Evolutionary conservation across 2,329 filamentous ascomycete genomes (phyloP).

Genomic region (Emydomyces testavorans): DNA sequence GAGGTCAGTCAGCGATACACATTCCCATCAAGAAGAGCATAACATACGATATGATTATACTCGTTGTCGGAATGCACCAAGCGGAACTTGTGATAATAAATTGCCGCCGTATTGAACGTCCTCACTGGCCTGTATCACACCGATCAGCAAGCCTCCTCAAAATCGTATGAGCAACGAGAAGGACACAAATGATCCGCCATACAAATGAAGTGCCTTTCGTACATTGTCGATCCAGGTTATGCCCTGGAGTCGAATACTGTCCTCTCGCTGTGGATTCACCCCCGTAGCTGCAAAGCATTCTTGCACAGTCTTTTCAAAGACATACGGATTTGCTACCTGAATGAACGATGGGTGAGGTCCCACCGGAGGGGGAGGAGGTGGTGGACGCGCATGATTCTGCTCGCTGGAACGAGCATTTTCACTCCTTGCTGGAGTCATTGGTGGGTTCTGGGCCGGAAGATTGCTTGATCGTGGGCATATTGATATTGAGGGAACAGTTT

Average conservation of each 20-base stretch:
- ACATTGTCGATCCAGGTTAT: slow-evolving; percentile 82
- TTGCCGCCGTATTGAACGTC: slow-evolving; percentile 82
- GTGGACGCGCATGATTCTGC: slow-evolving; percentile 49
- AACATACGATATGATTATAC: slow-evolving; percentile 55
- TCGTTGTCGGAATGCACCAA: slow-evolving; percentile 73
- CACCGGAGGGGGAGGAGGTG: slow-evolving; percentile 31
- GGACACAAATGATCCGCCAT: slow-evolving; percentile 28
- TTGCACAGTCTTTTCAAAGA: slow-evolving; percentile 69
- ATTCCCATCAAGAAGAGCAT: background rate
- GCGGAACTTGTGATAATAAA: slow-evolving; percentile 90
- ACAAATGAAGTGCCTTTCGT: slow-evolving; percentile 67
- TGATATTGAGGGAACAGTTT: background rate
- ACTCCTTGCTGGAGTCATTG: slow-evolving; percentile 13
- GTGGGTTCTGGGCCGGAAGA: background rate
- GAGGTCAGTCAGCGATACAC: slow-evolving; percentile 6
- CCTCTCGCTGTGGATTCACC: slow-evolving; percentile 66
- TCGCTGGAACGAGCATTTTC: slow-evolving; percentile 12
- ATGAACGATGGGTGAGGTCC: slow-evolving; percentile 53
- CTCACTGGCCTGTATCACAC: slow-evolving; percentile 57
- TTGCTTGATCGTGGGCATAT: background rate
- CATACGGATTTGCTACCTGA: slow-evolving; percentile 60
- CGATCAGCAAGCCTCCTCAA: background rate
- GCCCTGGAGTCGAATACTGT: slow-evolving; percentile 68
- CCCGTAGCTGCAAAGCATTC: slow-evolving; percentile 57
- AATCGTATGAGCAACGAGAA: background rate